phyloP scores from a whole-genome alignment of 768 basidiomycete species.

The Galerina marginata region DNA sequence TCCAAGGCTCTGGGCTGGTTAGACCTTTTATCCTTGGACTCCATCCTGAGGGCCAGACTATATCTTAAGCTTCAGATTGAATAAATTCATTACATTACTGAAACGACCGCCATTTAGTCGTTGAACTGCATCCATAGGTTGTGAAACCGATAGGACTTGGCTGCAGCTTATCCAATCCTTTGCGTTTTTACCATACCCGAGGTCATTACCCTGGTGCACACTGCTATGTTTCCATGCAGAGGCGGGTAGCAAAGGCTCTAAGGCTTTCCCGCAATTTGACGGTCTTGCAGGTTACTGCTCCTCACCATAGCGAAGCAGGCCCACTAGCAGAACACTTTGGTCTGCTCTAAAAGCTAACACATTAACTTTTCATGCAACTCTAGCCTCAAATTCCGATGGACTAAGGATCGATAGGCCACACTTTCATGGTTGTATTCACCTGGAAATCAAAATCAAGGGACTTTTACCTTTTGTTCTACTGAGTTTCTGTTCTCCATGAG shows the following conservation, averaged over 20 bases:
- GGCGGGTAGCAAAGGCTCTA: slow-evolving; percentile 19
- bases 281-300: slow-evolving; percentile 11
- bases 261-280: slow-evolving; percentile 14
- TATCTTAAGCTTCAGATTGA: too few species aligned
- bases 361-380: slow-evolving; percentile 76
- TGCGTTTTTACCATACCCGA: slow-evolving; percentile 18
- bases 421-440: slow-evolving; percentile 83
- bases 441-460: slow-evolving; percentile 84
- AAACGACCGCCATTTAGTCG: slow-evolving; percentile 17
- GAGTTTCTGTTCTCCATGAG: slow-evolving; percentile 84
- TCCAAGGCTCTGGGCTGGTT: slow-evolving; percentile 58
- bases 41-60: too few species aligned
- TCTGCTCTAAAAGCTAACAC: slow-evolving; percentile 60
- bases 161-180: slow-evolving; percentile 12
- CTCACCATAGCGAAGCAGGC: slow-evolving; percentile 7
- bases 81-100: not conserved
- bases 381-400: slow-evolving; percentile 79
- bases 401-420: slow-evolving; percentile 85
- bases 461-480: slow-evolving; percentile 83
- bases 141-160: slow-evolving; percentile 15
- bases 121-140: slow-evolving; percentile 14
- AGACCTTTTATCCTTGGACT: not conserved
- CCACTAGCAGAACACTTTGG: slow-evolving; percentile 22
- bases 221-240: slow-evolving; percentile 16
- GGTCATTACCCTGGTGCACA: slow-evolving; percentile 18